Conservation (phyloP, 2,329 filamentous ascomycete genomes). For the Simplicillium aogashimaense region DNA sequence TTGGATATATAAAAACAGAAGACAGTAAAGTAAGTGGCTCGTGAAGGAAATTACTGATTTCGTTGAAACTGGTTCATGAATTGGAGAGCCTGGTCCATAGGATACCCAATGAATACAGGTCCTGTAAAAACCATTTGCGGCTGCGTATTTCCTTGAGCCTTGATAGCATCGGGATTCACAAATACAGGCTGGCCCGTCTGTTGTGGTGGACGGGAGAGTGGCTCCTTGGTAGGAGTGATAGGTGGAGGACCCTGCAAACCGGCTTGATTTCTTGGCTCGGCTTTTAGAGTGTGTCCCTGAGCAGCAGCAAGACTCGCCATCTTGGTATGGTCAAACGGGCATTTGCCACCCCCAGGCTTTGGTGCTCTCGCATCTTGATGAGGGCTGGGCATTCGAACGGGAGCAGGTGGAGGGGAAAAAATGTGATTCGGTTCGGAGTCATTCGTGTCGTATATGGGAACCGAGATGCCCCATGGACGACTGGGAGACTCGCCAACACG, state of each 20-base stretch:
- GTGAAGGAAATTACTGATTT: slow-evolving; percentile 11
- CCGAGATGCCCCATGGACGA: slow-evolving; percentile 82
- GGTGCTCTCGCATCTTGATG: slow-evolving; percentile 15
- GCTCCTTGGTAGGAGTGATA: slow-evolving; percentile 12
- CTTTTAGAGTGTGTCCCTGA: slow-evolving; percentile 4
- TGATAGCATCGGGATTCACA: slow-evolving; percentile 31
- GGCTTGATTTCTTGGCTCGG: slow-evolving; percentile 8
- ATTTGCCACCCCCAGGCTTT: slow-evolving; percentile 32
- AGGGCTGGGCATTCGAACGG: slow-evolving; percentile 38
- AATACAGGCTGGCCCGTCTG: slow-evolving; percentile 36
- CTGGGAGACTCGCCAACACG: slow-evolving; percentile 91
- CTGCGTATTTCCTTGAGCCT: slow-evolving; percentile 9
- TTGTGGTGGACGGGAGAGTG: slow-evolving; percentile 9
- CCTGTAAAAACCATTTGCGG: slow-evolving; percentile 83
- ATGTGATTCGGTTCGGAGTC: slow-evolving; percentile 29
- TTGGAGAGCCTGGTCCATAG: slow-evolving; percentile 69
- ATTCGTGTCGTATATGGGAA: slow-evolving; percentile 49
- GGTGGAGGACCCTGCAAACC: slow-evolving; percentile 8
- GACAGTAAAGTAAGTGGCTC: slow-evolving; percentile 4
- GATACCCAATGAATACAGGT: slow-evolving; percentile 88
- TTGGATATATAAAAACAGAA: slow-evolving; percentile 5
- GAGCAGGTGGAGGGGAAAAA: slow-evolving; percentile 47
- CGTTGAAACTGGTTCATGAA: slow-evolving; percentile 54
- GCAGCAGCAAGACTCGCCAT: slow-evolving; percentile 21
- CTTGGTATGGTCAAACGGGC: slow-evolving; percentile 48